These are phyloP conservation scores for Papiliotrema nemorosa DNA, from an alignment of 1,284 basidiomycete species.

Conservation along the genomic window DNA sequence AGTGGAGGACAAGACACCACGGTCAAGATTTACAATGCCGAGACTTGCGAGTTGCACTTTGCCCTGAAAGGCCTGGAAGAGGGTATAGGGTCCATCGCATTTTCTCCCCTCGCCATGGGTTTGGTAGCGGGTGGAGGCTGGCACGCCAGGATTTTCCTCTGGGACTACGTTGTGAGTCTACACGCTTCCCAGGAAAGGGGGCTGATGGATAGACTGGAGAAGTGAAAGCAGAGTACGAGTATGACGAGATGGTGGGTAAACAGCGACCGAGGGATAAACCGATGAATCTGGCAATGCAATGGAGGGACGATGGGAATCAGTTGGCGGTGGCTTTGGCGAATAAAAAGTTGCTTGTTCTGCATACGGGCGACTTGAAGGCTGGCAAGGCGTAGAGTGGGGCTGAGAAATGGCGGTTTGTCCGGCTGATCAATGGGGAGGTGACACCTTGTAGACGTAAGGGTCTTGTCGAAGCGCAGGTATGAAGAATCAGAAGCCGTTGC, in stretches of 20 bases:
- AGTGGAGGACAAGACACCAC: constrained; percentile 45
- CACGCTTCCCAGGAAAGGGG: not conserved
- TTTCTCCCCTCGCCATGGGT: constrained; percentile 28
- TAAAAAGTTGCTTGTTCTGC: constrained; percentile 33
- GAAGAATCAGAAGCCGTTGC: too few species aligned
- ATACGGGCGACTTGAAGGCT: constrained; percentile 18
- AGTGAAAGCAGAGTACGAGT: constrained; percentile 23
- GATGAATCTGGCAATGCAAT: constrained; percentile 38
- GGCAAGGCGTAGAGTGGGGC: too few species aligned
- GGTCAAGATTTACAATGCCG: constrained; percentile 39
- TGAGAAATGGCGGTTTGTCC: too few species aligned
- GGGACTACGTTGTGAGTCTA: constrained; percentile 38
- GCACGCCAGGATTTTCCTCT: constrained; percentile 36
- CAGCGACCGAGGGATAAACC: constrained; percentile 27
- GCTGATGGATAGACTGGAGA: constrained; percentile 23
- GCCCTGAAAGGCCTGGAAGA: constrained; percentile 31
- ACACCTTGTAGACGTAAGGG: too few species aligned
- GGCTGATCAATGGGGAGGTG: too few species aligned
- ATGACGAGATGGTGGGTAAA: constrained; percentile 29
- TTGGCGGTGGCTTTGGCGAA: constrained; percentile 39
- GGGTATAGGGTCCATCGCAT: constrained; percentile 39
- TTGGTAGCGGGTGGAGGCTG: constrained; percentile 40
- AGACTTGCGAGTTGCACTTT: constrained; percentile 32
- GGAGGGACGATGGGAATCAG: constrained; percentile 40
- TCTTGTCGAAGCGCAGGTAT: too few species aligned